Percentiles rank a stretch among this genome's conserved stretches.
phyloP scores from a whole-genome alignment of 75 land plant genomes.

The Ceratopteris richardii region DNA sequence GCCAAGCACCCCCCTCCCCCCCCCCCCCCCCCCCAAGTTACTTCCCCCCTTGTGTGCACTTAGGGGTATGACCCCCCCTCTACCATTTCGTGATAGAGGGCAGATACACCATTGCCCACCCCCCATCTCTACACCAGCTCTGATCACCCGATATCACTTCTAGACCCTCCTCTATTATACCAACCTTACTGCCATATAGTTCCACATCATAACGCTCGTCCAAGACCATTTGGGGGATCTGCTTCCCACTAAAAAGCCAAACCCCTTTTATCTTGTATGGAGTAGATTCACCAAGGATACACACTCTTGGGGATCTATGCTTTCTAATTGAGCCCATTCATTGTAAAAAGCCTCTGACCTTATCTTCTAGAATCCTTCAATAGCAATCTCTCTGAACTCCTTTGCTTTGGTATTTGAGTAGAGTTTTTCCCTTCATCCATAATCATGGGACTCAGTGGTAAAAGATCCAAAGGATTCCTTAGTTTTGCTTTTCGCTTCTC shows the following conservation, averaged over 20 bases:
- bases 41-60: too few relatives aligned
- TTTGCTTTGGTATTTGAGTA: slow-evolving; percentile 94
- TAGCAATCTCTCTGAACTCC: too few relatives aligned
- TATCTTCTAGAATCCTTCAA: slow-evolving; percentile 81
- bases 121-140: too few relatives aligned
- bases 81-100: too few relatives aligned
- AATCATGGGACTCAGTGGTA: slow-evolving; percentile 86
- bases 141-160: slow-evolving; percentile 71
- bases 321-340: slow-evolving; percentile 86
- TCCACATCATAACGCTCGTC: slow-evolving; percentile 89
- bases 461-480: too few relatives aligned
- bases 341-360: slow-evolving; percentile 87
- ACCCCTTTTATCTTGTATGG: slow-evolving; percentile 90
- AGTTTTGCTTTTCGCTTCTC: slow-evolving; percentile 83
- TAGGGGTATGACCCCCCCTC: too few relatives aligned
- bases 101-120: too few relatives aligned
- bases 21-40: too few relatives aligned
- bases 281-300: slow-evolving; percentile 60
- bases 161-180: slow-evolving; percentile 64
- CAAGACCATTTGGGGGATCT: slow-evolving; percentile 69
- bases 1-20: too few relatives aligned
- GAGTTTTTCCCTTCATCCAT: slow-evolving; percentile 95
- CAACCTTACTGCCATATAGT: slow-evolving; percentile 85
- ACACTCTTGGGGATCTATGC: slow-evolving; percentile 90
- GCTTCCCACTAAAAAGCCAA: slow-evolving; percentile 93